Evolutionary conservation across 768 basidiomycete species (phyloP).

Genomic region (Hemileccinum impolitum): DNA sequence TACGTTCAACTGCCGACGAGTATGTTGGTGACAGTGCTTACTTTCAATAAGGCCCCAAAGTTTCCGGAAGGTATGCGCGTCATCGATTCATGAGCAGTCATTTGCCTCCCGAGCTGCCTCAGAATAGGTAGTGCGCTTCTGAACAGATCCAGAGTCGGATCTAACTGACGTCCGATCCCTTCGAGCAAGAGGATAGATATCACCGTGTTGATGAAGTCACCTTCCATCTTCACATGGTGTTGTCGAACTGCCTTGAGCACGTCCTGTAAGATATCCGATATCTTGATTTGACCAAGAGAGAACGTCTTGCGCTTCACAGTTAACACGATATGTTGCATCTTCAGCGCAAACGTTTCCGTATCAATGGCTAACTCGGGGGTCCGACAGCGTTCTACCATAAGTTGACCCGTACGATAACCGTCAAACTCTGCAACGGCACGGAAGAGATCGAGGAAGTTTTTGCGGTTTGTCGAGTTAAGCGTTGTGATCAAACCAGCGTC

Average conservation of each 20-base stretch:
- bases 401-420: slow-evolving; percentile 89
- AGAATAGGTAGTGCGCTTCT: slow-evolving; percentile 93
- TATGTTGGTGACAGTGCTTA: slow-evolving; percentile 31
- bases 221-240: slow-evolving; percentile 98
- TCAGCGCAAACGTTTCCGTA: slow-evolving; percentile 92
- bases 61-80: slow-evolving; percentile 64
- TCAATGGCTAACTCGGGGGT: slow-evolving; percentile 88
- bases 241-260: slow-evolving; percentile 82
- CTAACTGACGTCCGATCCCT: slow-evolving; percentile 92
- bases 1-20: not conserved
- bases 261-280: slow-evolving; percentile 87
- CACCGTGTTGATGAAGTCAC: slow-evolving; percentile 97
- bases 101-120: slow-evolving; percentile 86
- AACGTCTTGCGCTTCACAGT: slow-evolving; percentile 96
- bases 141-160: slow-evolving; percentile 91
- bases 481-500: slow-evolving; percentile 95
- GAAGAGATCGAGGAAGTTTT: slow-evolving; percentile 96
- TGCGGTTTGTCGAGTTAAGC: slow-evolving; percentile 75
- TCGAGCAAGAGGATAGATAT: slow-evolving; percentile 91
- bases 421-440: slow-evolving; percentile 95
- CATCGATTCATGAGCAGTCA: slow-evolving; percentile 71
- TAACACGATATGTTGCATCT: slow-evolving; percentile 95
- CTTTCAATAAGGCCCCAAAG: slow-evolving; percentile 86
- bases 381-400: slow-evolving; percentile 95
- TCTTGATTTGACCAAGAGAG: slow-evolving; percentile 94